These are phyloP conservation scores for Lachancea lanzarotensis DNA, from an alignment of 805 yeast genomes.

Conservation along the genomic window DNA sequence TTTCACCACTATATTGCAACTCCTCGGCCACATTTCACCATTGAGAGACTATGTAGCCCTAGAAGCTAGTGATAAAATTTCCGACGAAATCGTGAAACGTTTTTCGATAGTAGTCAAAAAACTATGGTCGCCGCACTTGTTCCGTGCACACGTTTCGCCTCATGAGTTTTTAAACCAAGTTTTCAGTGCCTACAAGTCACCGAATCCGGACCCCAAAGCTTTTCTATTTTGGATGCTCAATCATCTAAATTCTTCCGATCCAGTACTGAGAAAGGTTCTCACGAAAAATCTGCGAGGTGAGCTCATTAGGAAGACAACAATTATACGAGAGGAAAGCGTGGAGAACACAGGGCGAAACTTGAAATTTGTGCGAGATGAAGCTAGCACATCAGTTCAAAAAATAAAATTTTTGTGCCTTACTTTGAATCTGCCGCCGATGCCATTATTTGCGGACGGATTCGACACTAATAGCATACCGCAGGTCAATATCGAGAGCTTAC, in stretches of 20 bases:
- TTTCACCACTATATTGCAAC: slow-evolving; percentile 50
- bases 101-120: slow-evolving; percentile 47
- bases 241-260: slow-evolving; percentile 28
- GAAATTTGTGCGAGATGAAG: slow-evolving; percentile 12
- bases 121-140: slow-evolving; percentile 57
- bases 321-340: slow-evolving; percentile 22
- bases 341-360: slow-evolving; percentile 16
- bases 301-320: slow-evolving; percentile 33
- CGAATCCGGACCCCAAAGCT: slow-evolving; percentile 44
- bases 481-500: slow-evolving; percentile 38
- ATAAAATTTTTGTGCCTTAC: slow-evolving; percentile 37
- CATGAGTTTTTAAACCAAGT: slow-evolving; percentile 55
- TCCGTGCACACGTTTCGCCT: slow-evolving; percentile 58
- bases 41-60: slow-evolving; percentile 39
- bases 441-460: slow-evolving; percentile 44
- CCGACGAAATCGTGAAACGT: slow-evolving; percentile 36
- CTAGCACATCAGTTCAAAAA: slow-evolving; percentile 15
- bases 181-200: slow-evolving; percentile 17
- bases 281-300: slow-evolving; percentile 48
- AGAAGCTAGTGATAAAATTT: slow-evolving; percentile 19
- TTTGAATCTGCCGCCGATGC: slow-evolving; percentile 52
- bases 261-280: slow-evolving; percentile 27
- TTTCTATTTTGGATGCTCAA: slow-evolving; percentile 59
- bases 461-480: slow-evolving; percentile 47
- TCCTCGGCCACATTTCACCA: slow-evolving; percentile 46